Percentiles rank a stretch among this genome's conserved stretches.
phyloP scores from a whole-genome alignment of 1,284 basidiomycete species.

The Cryptococcus sp. region DNA sequence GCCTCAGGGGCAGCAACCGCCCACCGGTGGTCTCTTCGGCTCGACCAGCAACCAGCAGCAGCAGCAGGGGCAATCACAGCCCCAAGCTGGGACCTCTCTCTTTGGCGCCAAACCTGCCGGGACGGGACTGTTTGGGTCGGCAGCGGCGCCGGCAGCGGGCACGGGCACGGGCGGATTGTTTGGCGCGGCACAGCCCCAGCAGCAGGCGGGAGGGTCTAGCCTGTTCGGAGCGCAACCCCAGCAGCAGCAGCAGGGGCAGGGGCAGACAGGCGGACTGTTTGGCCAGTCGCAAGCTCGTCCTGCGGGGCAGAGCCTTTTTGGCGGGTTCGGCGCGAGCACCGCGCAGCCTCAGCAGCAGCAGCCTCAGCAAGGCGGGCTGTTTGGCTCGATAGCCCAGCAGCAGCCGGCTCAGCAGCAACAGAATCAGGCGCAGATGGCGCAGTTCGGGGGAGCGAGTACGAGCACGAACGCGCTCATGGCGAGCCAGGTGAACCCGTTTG shows the following conservation, averaged over 20 bases:
- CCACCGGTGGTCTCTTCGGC: conserved; percentile 45
- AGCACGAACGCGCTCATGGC: conserved; percentile 1
- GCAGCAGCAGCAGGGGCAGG: conserved; percentile 5
- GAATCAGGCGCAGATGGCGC: background rate
- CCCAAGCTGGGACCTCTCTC: background rate
- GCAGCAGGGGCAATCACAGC: background rate
- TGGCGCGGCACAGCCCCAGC: conserved; percentile 13
- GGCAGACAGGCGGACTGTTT: conserved; percentile 4
- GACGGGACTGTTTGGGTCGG: conserved; percentile 15
- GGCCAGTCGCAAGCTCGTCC: conserved; percentile 11
- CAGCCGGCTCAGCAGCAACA: conserved; percentile 13
- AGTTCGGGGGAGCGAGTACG: conserved; percentile 1
- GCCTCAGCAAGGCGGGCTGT: background rate
- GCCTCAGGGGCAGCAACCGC: conserved; percentile 11
- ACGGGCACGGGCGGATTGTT: background rate
- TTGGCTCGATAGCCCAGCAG: background rate
- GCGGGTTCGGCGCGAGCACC: conserved; percentile 5
- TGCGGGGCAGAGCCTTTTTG: conserved; percentile 8
- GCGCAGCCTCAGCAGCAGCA: conserved; percentile 7
- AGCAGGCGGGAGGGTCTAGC: conserved; percentile 7
- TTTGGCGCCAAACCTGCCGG: conserved; percentile 14
- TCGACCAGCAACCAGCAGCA: conserved; percentile 23
- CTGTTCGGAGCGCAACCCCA: conserved; percentile 11
- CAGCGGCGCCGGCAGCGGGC: conserved; percentile 45
- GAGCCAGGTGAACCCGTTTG: conserved; percentile 8